Evolutionary conservation across 1,284 basidiomycete species (phyloP), one percentile per base, ranked within the genome.

Genomic region (Sporisorium reilianum): DNA sequence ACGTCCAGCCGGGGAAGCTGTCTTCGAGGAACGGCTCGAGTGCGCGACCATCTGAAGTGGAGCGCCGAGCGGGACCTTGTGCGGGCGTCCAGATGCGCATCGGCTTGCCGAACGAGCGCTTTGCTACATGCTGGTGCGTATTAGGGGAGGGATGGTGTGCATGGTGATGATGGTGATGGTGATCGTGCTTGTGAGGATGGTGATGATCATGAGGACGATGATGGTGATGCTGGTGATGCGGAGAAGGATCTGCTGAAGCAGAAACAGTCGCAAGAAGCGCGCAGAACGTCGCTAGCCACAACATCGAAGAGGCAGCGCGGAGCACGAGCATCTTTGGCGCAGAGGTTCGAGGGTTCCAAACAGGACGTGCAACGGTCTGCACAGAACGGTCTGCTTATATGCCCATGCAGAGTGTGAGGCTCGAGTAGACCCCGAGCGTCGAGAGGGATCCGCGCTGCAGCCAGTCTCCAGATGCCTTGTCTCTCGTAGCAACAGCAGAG

Each of bases 81-180:
- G 51, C 34, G 25, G 65, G 65, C 0, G 65, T 68, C 65, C 65
- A 68, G 18, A 68, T 34, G 6, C 65, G 65, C 38, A 41, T 20
- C 3, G 52, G 38, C 22, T 51, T 41, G 34, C 64, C 64, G 23
- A 66, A 66, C 5, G 46, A 3, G 28, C 64, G 53, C 20, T 49
- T 64, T 9, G 54, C 25, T 9, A 32, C 30, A 10, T 36, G 18
- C 1, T 1, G 2, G 42, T 12, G 7, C 26, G 53, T 54, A 23
- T 25, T 49, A 10, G 23, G 22, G 16, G 26, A 12, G 4, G 22
- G 28, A 44, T 58, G 48, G 9, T 44, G 23, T 5, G 42, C 16
- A 22, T 42, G 30, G 20, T 55, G 45, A 1, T 42, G 23, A 6
- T 54, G 14, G 7, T 51, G 49, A 7, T 38, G 48, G 10, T 44